Evolutionary conservation across 2,329 filamentous ascomycete genomes (phyloP).

Genomic region (Thelonectria discophora): DNA sequence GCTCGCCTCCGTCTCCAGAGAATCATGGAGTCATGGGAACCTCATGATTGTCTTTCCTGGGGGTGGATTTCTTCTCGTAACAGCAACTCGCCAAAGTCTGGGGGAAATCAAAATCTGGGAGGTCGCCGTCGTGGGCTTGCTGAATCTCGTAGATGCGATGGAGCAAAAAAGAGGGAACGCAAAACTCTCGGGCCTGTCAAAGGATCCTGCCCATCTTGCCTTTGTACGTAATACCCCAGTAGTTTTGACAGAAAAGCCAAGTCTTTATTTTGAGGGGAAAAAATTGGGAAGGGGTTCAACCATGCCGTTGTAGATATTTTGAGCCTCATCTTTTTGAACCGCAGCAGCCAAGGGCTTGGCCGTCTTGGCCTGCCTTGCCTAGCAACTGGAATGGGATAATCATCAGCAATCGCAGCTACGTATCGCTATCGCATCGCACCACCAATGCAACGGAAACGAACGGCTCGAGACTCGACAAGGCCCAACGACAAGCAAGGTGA

Average conservation of each 20-base stretch:
- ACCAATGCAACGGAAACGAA: too few relatives aligned
- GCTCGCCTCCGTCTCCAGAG: neutral
- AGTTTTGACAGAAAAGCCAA: constrained; percentile 3
- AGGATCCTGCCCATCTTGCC: constrained; percentile 4
- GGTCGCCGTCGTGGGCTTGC: too few relatives aligned
- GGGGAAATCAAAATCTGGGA: constrained; percentile 15
- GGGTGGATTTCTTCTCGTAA: constrained; percentile 29
- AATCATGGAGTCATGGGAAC: neutral
- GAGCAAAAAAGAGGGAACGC: neutral
- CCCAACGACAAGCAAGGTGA: constrained; percentile 9
- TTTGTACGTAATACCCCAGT: constrained; percentile 7
- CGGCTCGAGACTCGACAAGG: too few relatives aligned
- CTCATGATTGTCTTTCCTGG: constrained; percentile 7
- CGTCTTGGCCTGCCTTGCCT: too few relatives aligned
- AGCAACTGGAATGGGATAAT: too few relatives aligned
- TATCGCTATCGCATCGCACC: too few relatives aligned
- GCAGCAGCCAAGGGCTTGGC: too few relatives aligned
- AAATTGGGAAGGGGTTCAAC: neutral
- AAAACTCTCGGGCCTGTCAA: constrained; percentile 3
- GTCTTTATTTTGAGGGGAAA: neutral
- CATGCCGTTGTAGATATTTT: constrained; percentile 8
- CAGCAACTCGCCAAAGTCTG: constrained; percentile 18
- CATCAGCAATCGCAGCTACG: too few relatives aligned
- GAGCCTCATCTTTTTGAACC: constrained; percentile 9
- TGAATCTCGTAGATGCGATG: constrained; percentile 24